phyloP scores from a whole-genome alignment of 495 filamentous ascomycete genomes.

The Alectoria sarmentosa region DNA sequence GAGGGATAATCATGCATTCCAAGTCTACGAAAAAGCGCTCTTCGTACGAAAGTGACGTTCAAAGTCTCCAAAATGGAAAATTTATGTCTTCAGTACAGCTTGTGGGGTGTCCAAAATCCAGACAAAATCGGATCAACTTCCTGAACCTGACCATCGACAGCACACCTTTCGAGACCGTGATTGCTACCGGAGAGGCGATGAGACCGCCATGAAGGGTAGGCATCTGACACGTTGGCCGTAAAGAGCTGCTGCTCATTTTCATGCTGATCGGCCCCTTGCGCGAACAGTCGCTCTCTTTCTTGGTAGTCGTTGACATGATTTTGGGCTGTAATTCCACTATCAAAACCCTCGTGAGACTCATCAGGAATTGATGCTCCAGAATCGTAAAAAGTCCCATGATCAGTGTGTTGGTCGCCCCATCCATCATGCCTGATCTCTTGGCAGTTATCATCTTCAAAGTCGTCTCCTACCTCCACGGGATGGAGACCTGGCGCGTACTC shows the following conservation, averaged over 20 bases:
- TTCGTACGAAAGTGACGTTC: not conserved
- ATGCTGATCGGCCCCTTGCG: not conserved
- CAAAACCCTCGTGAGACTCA: not conserved
- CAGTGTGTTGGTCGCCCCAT: not conserved
- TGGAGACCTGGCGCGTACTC: not conserved
- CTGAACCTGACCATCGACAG: not conserved
- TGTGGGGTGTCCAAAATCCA: conserved; percentile 16
- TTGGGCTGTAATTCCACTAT: not conserved
- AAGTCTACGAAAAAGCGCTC: too few species aligned
- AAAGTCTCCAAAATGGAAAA: not conserved
- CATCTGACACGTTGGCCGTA: not conserved
- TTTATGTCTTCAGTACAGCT: conserved; percentile 2
- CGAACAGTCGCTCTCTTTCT: not conserved
- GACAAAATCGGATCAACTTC: not conserved
- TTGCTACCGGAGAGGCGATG: not conserved
- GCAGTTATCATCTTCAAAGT: not conserved
- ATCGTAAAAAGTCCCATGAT: not conserved
- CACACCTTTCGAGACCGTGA: not conserved
- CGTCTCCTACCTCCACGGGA: not conserved
- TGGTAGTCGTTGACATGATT: not conserved
- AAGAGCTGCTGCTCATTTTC: not conserved
- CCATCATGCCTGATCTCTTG: not conserved
- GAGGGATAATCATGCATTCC: too few species aligned
- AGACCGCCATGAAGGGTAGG: not conserved
- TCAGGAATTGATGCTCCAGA: not conserved